These are phyloP conservation scores for Eutrema heterophyllum DNA, from an alignment of 345 rosid species.

Conservation along the genomic window DNA sequence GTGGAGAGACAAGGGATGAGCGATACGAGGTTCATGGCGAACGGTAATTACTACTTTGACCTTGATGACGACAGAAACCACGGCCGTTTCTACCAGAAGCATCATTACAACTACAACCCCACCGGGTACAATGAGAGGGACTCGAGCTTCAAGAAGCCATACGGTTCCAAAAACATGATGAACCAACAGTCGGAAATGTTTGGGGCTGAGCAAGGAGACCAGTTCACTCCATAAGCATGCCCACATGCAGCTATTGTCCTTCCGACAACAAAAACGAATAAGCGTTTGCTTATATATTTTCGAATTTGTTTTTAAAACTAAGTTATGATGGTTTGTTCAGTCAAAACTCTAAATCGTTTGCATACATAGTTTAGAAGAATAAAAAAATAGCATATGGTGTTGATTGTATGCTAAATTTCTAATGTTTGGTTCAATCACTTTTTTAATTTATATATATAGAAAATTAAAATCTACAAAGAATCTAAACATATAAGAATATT, in stretches of 20 bases:
- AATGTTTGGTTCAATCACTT: neutral
- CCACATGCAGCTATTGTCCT: neutral
- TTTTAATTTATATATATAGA: neutral
- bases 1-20: slow-evolving; percentile 33
- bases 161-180: neutral
- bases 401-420: neutral
- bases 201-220: slow-evolving; percentile 13
- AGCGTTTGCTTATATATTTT: neutral
- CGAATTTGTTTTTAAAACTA: neutral
- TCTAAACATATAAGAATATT: neutral
- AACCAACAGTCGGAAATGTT: slow-evolving; percentile 8
- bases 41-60: slow-evolving; percentile 36
- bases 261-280: neutral
- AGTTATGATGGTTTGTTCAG: neutral
- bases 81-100: slow-evolving; percentile 26
- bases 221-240: slow-evolving; percentile 18
- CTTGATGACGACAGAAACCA: slow-evolving; percentile 31
- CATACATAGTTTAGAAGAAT: neutral
- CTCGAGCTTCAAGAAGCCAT: slow-evolving; percentile 6
- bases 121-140: neutral
- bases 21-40: slow-evolving; percentile 34
- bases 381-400: neutral
- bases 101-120: slow-evolving; percentile 16
- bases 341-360: neutral
- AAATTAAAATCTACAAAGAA: neutral